Evolutionary conservation across 2,329 filamentous ascomycete genomes (phyloP), one percentile per base, ranked within the genome.

Genomic region (Cercospora berteroae): DNA sequence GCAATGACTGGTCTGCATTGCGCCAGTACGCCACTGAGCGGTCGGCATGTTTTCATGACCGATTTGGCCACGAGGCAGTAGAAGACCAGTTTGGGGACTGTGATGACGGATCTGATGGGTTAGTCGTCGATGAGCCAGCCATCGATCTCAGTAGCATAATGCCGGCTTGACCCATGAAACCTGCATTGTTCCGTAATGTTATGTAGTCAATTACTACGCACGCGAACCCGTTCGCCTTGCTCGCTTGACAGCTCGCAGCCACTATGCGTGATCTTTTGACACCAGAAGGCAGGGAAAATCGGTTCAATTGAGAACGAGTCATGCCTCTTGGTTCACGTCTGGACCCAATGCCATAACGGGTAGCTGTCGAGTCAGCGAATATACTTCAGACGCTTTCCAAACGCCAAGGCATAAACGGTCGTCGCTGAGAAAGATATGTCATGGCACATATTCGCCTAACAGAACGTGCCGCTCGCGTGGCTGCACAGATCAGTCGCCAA

Each of bases 1-100:
- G 69, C 42, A 61, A 64, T 25, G 64, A 67, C 44, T 71, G 70
- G 70, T 48, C 56, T 31, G 68, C 68, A 31, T 29, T 71, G 13
- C 66, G 68, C 10, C 61, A 70, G n/a, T 71, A 65, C 58, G 68
- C 70, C 8, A 68, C 66, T 8, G 66, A 68, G 33, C 64, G 65
- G 48, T 64, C 62, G 23, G 69, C 69, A 9, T 71, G 69, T 44
- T 71, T 67, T 33, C 59, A 27, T n/a, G 63, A 64, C 52, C 56
- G 64, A 13, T 7, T 25, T 3, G 61, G 55, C 55, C 36, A 63
- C 33, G 64, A 65, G 52, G 50, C 61, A 2, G 29, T 65, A 16
- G 33, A 36, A 29, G 60, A 64, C 2, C 67, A 69, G n/a, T 65
- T 66, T 63, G 65, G 68, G 3, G 18, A 60, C 5, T 70, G 68